Percentiles rank a stretch among this genome's conserved stretches.
phyloP scores from a whole-genome alignment of 176 grass and related monocot species.

The Pontederia crassipes region DNA sequence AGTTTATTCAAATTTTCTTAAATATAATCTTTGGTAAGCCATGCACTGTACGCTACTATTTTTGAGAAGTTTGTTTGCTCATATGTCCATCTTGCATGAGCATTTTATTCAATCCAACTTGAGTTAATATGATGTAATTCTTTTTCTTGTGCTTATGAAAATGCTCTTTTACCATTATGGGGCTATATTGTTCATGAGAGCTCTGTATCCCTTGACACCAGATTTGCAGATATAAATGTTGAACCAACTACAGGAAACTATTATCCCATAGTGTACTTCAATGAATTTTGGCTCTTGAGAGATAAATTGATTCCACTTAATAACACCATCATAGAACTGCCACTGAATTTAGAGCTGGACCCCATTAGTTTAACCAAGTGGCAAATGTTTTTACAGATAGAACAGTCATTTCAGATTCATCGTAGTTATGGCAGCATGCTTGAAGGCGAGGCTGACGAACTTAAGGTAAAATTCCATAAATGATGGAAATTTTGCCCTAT shows the following conservation, averaged over 20 bases:
- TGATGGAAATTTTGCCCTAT: too few relatives aligned
- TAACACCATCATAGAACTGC: constrained; percentile 59
- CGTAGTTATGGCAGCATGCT: constrained; percentile 98
- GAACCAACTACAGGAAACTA: constrained; percentile 50
- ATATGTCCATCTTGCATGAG: neutral
- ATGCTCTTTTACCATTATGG: neutral
- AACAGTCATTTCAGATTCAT: constrained; percentile 95
- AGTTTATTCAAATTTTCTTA: too few relatives aligned
- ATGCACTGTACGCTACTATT: too few relatives aligned
- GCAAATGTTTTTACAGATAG: constrained; percentile 94
- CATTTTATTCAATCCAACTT: neutral
- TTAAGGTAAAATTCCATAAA: constrained; percentile 49
- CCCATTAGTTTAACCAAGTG: constrained; percentile 96
- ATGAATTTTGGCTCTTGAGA: constrained; percentile 95
- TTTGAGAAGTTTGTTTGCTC: too few relatives aligned
- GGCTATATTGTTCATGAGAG: neutral
- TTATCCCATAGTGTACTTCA: constrained; percentile 86
- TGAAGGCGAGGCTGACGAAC: constrained; percentile 95
- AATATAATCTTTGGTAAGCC: too few relatives aligned
- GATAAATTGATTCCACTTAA: constrained; percentile 86
- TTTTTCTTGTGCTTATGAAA: too few relatives aligned
- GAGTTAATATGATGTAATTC: too few relatives aligned
- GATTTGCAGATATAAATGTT: constrained; percentile 65
- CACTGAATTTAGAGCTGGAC: constrained; percentile 71
- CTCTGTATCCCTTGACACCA: constrained; percentile 53